These are phyloP conservation scores for Uronychia setigera DNA, from an alignment of 73 alveolate species.

Conservation along the genomic window DNA sequence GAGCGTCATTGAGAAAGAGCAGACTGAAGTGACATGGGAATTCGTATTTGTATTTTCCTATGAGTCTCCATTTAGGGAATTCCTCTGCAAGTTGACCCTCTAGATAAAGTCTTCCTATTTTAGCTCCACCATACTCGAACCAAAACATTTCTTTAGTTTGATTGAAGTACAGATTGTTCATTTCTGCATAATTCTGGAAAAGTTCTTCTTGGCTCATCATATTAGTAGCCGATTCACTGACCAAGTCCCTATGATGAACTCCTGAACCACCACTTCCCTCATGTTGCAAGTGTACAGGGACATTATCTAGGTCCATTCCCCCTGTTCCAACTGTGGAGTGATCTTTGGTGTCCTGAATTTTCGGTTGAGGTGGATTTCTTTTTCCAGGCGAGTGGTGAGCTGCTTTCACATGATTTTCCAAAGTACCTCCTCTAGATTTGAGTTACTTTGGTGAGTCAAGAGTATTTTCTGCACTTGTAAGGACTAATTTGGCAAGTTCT, in stretches of 20 bases:
- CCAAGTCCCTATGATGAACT: conserved; percentile 6
- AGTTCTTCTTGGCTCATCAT: conserved; percentile 64
- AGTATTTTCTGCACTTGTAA: conserved; percentile 67
- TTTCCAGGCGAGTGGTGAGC: neutral
- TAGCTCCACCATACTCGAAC: conserved; percentile 97
- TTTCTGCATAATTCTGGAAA: conserved; percentile 59
- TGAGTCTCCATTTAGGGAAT: conserved; percentile 56
- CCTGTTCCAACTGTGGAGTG: neutral
- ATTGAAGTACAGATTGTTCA: conserved; percentile 60
- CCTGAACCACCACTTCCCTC: conserved; percentile 44
- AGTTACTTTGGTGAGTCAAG: conserved; percentile 58
- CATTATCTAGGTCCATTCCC: neutral
- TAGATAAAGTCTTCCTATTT: conserved; percentile 86
- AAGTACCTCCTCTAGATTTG: conserved; percentile 2
- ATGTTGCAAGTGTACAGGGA: neutral
- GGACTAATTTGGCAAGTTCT: conserved; percentile 75
- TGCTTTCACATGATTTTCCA: neutral
- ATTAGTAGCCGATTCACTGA: conserved; percentile 33
- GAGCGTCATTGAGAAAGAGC: conserved; percentile 69
- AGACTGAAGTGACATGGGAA: conserved; percentile 88
- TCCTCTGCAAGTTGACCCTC: conserved; percentile 28
- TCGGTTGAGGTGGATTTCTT: neutral
- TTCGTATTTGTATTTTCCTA: conserved; percentile 89
- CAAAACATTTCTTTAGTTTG: conserved; percentile 71
- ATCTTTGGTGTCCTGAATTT: neutral